phyloP scores from a whole-genome alignment of 2,329 filamentous ascomycete genomes.

The Aspergillus phoenicis region DNA sequence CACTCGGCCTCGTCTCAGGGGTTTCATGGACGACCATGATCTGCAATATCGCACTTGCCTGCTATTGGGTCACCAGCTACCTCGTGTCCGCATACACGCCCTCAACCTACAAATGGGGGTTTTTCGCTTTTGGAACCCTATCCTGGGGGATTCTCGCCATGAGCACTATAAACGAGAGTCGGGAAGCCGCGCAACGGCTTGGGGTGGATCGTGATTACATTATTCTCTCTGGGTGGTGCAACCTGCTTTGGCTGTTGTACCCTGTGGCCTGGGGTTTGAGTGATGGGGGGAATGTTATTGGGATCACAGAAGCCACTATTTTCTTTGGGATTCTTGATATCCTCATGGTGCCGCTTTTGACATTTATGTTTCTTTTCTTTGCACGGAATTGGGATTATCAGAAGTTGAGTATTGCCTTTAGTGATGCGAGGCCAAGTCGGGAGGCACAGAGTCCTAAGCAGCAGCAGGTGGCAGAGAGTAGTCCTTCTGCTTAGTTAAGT shows the following conservation, averaged over 20 bases:
- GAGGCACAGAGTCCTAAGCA: no score
- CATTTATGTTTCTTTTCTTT: conserved; percentile 35
- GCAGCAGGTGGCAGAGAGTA: no score
- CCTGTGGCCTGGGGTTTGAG: conserved; percentile 57
- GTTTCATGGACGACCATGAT: conserved; percentile 60
- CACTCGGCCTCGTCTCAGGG: conserved; percentile 45
- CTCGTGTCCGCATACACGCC: conserved; percentile 53
- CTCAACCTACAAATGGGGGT: conserved; percentile 61
- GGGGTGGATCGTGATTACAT: conserved; percentile 53
- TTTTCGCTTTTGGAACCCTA: conserved; percentile 45
- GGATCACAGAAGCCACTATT: conserved; percentile 50
- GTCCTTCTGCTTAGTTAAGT: no score
- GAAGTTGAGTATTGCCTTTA: conserved; percentile 56
- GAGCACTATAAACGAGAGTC: conserved; percentile 47
- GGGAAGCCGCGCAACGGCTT: conserved; percentile 44
- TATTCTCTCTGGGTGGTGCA: conserved; percentile 52
- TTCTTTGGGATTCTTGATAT: conserved; percentile 60
- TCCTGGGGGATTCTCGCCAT: conserved; percentile 52
- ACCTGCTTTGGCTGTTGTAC: conserved; percentile 44
- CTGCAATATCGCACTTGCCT: conserved; percentile 54
- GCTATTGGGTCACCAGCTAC: conserved; percentile 57
- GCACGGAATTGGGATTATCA: conserved; percentile 56
- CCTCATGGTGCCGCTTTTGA: conserved; percentile 51
- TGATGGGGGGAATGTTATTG: conserved; percentile 57
- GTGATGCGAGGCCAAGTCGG: conserved; percentile 39